These are phyloP conservation scores for Agapanthus africanus DNA, from an alignment of 106 monocot species.

Conservation along the genomic window DNA sequence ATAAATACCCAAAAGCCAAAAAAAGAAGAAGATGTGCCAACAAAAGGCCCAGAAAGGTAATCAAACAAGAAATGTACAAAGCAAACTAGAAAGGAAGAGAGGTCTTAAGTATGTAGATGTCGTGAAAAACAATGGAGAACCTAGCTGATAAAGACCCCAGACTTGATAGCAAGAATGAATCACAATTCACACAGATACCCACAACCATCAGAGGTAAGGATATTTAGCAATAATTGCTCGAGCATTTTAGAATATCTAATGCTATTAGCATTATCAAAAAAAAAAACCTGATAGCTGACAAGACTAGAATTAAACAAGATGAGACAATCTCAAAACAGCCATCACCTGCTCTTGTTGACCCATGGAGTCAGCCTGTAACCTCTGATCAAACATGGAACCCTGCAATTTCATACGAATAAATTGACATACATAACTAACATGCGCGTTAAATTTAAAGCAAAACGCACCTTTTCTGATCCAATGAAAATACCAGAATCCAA, in stretches of 20 bases:
- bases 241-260: not conserved
- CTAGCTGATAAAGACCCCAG: not conserved
- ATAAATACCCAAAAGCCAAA: too few species aligned
- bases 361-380: slow-evolving; percentile 43
- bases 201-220: not conserved
- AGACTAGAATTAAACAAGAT: not conserved
- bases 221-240: not conserved
- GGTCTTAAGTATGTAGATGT: not conserved
- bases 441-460: too few species aligned
- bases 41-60: not conserved
- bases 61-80: not conserved
- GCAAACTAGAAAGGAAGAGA: not conserved
- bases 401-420: slow-evolving; percentile 18
- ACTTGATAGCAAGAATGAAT: not conserved
- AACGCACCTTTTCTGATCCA: slow-evolving; percentile 54
- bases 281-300: not conserved
- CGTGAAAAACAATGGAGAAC: not conserved
- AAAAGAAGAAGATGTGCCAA: not conserved
- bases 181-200: not conserved
- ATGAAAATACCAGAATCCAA: slow-evolving; percentile 38
- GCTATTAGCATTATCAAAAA: not conserved
- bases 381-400: slow-evolving; percentile 63
- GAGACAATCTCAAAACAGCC: not conserved
- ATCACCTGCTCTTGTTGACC: slow-evolving; percentile 71
- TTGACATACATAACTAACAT: too few species aligned